Evolutionary conservation across 78 protist genomes (phyloP), one percentile per base, ranked within the genome.

Genomic region (Dictyostelium brefeldianum): DNA sequence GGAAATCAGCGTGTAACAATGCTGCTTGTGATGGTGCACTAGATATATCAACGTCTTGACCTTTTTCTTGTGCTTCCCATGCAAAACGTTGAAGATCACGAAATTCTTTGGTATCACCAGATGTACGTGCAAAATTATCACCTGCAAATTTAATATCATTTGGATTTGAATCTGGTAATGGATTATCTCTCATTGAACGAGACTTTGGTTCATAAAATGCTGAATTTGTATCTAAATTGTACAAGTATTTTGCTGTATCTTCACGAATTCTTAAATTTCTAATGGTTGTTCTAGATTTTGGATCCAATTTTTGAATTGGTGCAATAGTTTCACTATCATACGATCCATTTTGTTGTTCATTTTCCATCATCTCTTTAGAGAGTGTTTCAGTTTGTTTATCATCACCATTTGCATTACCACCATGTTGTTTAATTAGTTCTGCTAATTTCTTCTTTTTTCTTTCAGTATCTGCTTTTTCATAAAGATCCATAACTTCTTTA

Each of bases 141-240:
- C 98, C 99, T 3, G 71, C 85, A 53, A 75, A 94, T 41, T 59
- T 51, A 18, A 67, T 62, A 18, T 74, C 94, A 7, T 48, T 18
- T 3, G 77, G 87, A 51, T 73, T 46, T 46, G 47, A 50, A 54
- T 69, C 83, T 0, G 96, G 96, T 18, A 83, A 54, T 4, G 99
- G 99, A 48, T 97, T 84, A 9, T 81, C 99, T n/a, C 99, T 94
- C 99, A 99, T 97, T 8, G 99, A 77, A 14, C 99, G 98, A 14
- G 99, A 96, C 95, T 98, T 98, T 10, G 99, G 99, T 81, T 99
- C 99, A 89, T 99, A 99, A 83, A 94, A 87, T 5, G 99, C 99
- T 1, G 97, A 89, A 78, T 99, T 95, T 56, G 62, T 54, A 92
- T 98, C 99, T 27, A 98, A 80, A 81, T 99, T 98, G 50, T 59